These are phyloP conservation scores for Pseudovirgaria hyperparasitica DNA, from an alignment of 2,329 filamentous ascomycete genomes.

Conservation along the genomic window DNA sequence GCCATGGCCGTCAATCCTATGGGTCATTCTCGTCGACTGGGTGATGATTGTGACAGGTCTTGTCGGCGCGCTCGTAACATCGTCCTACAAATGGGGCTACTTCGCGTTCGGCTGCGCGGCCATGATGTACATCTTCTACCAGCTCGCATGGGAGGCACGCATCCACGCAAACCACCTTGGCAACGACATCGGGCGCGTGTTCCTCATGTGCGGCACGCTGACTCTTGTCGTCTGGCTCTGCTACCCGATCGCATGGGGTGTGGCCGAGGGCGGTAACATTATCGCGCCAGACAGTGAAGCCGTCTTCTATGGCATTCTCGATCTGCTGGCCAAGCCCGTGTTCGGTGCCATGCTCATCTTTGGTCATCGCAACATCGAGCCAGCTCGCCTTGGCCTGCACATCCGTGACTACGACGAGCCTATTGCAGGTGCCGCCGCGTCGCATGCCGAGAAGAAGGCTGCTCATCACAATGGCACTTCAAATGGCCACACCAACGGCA, in stretches of 20 bases:
- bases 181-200: slow-evolving; percentile 38
- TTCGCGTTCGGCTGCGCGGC: slow-evolving; percentile 40
- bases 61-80: slow-evolving; percentile 49
- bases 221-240: slow-evolving; percentile 51
- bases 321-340: slow-evolving; percentile 50
- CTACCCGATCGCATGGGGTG: slow-evolving; percentile 53
- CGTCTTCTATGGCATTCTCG: slow-evolving; percentile 55
- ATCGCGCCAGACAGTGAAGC: slow-evolving; percentile 55
- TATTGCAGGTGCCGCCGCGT: slow-evolving; percentile 9
- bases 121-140: slow-evolving; percentile 48
- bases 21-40: slow-evolving; percentile 48
- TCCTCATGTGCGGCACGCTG: slow-evolving; percentile 42
- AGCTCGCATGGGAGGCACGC: slow-evolving; percentile 44
- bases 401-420: slow-evolving; percentile 36
- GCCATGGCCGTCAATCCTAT: slow-evolving; percentile 51
- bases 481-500: too few relatives aligned
- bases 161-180: slow-evolving; percentile 44
- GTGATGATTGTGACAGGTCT: slow-evolving; percentile 57
- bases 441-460: background rate
- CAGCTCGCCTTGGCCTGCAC: slow-evolving; percentile 40
- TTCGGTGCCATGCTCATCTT: slow-evolving; percentile 50
- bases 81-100: slow-evolving; percentile 57
- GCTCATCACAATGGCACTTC: too few relatives aligned
- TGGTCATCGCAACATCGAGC: slow-evolving; percentile 51
- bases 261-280: slow-evolving; percentile 51